A percentile compares a stretch with the other conserved stretches of the same genome.
phyloP scores from a whole-genome alignment of 2,329 filamentous ascomycete species.

The Acrocalymma vagum region DNA sequence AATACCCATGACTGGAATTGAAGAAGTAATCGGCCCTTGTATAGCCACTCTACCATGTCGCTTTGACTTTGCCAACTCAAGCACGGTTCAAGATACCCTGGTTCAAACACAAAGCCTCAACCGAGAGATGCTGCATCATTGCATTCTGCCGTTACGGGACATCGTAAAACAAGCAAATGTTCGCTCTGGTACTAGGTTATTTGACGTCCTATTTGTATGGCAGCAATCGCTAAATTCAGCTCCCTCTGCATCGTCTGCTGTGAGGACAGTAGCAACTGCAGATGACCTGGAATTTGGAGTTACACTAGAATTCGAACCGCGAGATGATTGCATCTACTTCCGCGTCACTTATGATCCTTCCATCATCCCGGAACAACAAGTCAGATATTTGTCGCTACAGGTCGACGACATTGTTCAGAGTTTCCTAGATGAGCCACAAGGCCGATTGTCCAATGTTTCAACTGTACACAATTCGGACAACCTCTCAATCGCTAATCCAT shows the following conservation, averaged over 20 bases:
- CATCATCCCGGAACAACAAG: constrained; percentile 64
- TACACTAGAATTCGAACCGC: constrained; percentile 79
- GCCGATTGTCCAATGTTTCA: constrained; percentile 36
- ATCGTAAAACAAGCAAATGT: constrained; percentile 71
- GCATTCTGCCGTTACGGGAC: constrained; percentile 70
- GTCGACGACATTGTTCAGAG: constrained; percentile 62
- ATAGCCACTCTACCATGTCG: constrained; percentile 78
- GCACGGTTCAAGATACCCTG: constrained; percentile 68
- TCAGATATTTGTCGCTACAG: constrained; percentile 67
- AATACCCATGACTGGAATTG: constrained; percentile 73
- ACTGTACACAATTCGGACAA: constrained; percentile 28
- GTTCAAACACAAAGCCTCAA: constrained; percentile 71
- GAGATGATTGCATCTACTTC: constrained; percentile 53
- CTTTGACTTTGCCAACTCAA: constrained; percentile 63
- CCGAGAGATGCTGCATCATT: constrained; percentile 70
- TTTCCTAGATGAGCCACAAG: constrained; percentile 51
- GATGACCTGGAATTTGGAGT: constrained; percentile 82
- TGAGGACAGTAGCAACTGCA: constrained; percentile 66
- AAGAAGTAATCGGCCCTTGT: constrained; percentile 80
- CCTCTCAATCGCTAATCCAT: constrained; percentile 54
- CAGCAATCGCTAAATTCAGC: constrained; percentile 71
- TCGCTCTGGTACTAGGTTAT: constrained; percentile 66
- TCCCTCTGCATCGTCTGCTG: constrained; percentile 38
- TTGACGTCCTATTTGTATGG: constrained; percentile 84
- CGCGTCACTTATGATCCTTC: constrained; percentile 65